Conservation (phyloP, 2,329 filamentous ascomycete species). For the Sporothrix protearum region DNA sequence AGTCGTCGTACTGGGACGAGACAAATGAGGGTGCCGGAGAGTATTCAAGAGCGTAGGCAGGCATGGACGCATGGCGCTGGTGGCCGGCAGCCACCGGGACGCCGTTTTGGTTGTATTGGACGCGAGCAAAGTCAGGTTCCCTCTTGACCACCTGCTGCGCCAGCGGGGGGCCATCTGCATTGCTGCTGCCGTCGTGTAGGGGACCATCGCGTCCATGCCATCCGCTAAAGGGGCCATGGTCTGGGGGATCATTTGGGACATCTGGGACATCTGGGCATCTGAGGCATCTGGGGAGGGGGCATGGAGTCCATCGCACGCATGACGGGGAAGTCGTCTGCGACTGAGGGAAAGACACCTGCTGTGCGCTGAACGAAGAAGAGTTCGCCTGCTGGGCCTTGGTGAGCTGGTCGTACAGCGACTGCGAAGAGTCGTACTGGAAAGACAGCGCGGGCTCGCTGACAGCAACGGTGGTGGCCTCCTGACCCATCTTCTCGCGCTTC, state of each 20-base stretch:
- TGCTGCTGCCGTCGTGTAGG: slow-evolving; percentile 52
- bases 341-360: slow-evolving; percentile 64
- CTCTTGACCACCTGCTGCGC: slow-evolving; percentile 78
- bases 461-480: slow-evolving; percentile 94
- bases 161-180: slow-evolving; percentile 66
- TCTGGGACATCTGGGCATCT: slow-evolving; percentile 50
- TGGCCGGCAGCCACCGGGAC: slow-evolving; percentile 78
- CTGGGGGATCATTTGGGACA: slow-evolving; percentile 54
- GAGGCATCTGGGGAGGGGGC: slow-evolving; percentile 64
- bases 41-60: slow-evolving; percentile 89
- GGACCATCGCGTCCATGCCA: slow-evolving; percentile 68
- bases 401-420: slow-evolving; percentile 98
- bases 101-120: slow-evolving; percentile 90
- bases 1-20: slow-evolving; percentile 97
- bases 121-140: slow-evolving; percentile 75
- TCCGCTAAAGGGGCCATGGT: slow-evolving; percentile 55
- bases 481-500: slow-evolving; percentile 99
- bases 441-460: slow-evolving; percentile 96
- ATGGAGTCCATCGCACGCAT: slow-evolving; percentile 90
- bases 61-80: slow-evolving; percentile 97
- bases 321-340: slow-evolving; percentile 80
- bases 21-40: slow-evolving; percentile 96
- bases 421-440: slow-evolving; percentile 98
- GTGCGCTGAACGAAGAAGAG: slow-evolving; percentile 90
- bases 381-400: slow-evolving; percentile 99